These are phyloP conservation scores for Gossypium laxum DNA, from an alignment of 441 rosid species.

Conservation along the genomic window DNA sequence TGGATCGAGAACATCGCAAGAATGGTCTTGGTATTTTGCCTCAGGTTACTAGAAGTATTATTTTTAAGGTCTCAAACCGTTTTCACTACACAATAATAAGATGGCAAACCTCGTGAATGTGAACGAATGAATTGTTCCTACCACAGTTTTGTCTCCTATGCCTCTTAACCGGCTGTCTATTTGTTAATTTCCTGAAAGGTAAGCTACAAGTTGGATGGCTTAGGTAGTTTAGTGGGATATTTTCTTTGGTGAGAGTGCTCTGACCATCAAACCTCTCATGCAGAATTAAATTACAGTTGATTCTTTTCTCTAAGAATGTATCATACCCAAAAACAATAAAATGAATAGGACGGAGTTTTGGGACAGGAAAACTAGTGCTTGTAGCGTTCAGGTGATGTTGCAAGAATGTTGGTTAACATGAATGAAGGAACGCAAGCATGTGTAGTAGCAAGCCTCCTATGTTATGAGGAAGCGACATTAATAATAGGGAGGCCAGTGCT, in stretches of 20 bases:
- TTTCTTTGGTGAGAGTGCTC: not conserved
- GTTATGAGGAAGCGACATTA: not conserved
- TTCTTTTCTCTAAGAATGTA: not conserved
- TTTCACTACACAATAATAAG: not conserved
- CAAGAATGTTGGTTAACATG: not conserved
- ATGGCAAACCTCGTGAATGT: not conserved
- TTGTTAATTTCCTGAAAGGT: not conserved
- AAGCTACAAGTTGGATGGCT: not conserved
- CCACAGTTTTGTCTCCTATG: not conserved
- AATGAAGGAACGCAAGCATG: not conserved
- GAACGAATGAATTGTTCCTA: not conserved
- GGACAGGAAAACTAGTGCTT: not conserved
- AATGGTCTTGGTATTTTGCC: not conserved
- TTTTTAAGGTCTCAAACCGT: not conserved
- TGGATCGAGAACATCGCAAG: not conserved
- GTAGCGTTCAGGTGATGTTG: not conserved
- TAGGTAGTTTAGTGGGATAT: not conserved
- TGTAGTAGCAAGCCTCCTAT: not conserved
- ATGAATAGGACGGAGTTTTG: not conserved
- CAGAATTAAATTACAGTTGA: not conserved
- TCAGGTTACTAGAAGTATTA: not conserved
- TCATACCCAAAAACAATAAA: not conserved
- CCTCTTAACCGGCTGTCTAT: not conserved
- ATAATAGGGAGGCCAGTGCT: not conserved
- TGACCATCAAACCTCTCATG: not conserved